These are phyloP conservation scores for Solanum bukasovii DNA, from an alignment of 257 asterid species.

Conservation along the genomic window DNA sequence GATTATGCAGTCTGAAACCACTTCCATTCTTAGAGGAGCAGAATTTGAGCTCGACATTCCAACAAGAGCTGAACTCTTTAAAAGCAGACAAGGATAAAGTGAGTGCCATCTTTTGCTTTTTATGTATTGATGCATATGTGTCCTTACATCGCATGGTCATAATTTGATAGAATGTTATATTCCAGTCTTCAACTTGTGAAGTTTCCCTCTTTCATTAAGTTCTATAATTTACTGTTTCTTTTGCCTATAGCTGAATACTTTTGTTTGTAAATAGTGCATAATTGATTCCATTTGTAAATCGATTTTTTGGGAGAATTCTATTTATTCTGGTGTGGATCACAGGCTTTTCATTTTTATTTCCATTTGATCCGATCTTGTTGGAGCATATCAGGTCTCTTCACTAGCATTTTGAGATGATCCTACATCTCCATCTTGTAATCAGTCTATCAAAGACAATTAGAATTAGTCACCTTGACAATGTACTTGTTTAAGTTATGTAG, in stretches of 20 bases:
- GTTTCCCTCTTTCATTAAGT: neutral
- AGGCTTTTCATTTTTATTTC: neutral
- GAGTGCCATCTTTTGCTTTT: conserved; percentile 19
- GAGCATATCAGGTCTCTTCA: neutral
- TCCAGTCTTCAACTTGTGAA: neutral
- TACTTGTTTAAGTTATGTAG: neutral
- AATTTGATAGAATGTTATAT: neutral
- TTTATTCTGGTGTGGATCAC: neutral
- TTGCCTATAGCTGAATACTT: neutral
- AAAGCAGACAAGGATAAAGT: conserved; percentile 60
- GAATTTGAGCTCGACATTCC: conserved; percentile 55
- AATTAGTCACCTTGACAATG: neutral
- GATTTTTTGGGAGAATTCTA: neutral
- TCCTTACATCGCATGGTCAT: neutral
- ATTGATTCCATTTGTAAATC: neutral
- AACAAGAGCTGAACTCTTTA: conserved; percentile 59
- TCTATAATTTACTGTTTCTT: neutral
- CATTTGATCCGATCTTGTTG: neutral
- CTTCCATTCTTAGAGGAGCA: conserved; percentile 62
- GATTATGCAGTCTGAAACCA: conserved; percentile 20
- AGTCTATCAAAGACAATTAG: neutral
- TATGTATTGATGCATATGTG: neutral
- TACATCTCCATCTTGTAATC: neutral
- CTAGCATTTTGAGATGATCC: neutral
- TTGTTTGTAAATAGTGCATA: neutral